phyloP scores from a whole-genome alignment of 1,139 yeast genomes.

The Meyerozyma smithsonii region DNA sequence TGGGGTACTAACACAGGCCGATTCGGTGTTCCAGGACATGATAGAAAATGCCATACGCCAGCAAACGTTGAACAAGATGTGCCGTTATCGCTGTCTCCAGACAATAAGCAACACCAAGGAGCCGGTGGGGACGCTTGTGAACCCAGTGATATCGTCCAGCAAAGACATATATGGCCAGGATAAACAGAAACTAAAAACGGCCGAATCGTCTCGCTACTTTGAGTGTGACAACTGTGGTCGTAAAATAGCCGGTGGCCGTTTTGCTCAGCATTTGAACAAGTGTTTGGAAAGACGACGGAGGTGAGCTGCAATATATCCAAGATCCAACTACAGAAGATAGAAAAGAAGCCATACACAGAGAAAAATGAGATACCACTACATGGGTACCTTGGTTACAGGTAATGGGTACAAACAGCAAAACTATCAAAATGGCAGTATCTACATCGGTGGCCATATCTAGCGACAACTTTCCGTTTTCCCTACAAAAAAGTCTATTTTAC shows the following conservation, averaged over 20 bases:
- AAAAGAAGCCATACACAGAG: neutral
- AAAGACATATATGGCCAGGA: conserved; percentile 42
- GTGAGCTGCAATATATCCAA: too few species aligned
- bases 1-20: conserved; percentile 15
- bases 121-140: conserved; percentile 8
- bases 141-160: conserved; percentile 12
- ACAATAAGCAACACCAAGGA: conserved; percentile 14
- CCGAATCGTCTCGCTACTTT: conserved; percentile 52
- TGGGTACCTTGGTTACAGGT: too few species aligned
- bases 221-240: conserved; percentile 78
- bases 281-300: conserved; percentile 52
- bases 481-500: too few species aligned
- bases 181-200: conserved; percentile 32
- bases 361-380: too few species aligned
- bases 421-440: too few species aligned
- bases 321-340: too few species aligned
- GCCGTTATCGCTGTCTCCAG: conserved; percentile 22
- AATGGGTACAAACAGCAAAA: too few species aligned
- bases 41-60: conserved; percentile 31
- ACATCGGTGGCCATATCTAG: too few species aligned
- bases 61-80: conserved; percentile 26
- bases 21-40: conserved; percentile 28
- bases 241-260: conserved; percentile 83
- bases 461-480: too few species aligned
- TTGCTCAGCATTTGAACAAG: conserved; percentile 88